These are phyloP conservation scores for Prosopis cineraria DNA, from an alignment of 306 rosid genomes.

Conservation along the genomic window DNA sequence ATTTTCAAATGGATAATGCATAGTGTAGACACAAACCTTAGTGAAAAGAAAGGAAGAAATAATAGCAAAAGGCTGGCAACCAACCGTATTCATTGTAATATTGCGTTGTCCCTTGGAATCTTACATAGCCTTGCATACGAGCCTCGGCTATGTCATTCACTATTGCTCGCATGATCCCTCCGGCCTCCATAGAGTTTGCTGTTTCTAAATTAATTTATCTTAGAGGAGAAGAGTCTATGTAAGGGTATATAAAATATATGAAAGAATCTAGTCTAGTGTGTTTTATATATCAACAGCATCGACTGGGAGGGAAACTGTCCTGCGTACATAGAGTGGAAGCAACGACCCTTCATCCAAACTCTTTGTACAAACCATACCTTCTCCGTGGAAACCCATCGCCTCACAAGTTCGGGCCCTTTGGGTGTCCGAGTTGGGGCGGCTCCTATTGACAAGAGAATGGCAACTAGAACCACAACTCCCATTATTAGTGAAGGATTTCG, in stretches of 20 bases:
- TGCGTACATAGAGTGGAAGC: slow-evolving; percentile 63
- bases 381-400: slow-evolving; percentile 49
- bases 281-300: slow-evolving; percentile 77
- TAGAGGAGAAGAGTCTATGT: slow-evolving; percentile 37
- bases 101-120: slow-evolving; percentile 3
- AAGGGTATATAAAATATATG: slow-evolving; percentile 43
- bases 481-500: slow-evolving; percentile 31
- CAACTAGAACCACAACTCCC: slow-evolving; percentile 25
- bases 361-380: slow-evolving; percentile 44
- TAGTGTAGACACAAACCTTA: no score
- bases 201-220: neutral
- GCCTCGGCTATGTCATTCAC: slow-evolving; percentile 34
- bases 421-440: slow-evolving; percentile 56
- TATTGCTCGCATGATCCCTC: neutral
- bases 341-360: slow-evolving; percentile 48
- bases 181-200: neutral
- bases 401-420: slow-evolving; percentile 52
- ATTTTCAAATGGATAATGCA: no score
- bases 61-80: neutral
- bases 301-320: slow-evolving; percentile 86
- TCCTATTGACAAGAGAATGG: slow-evolving; percentile 35
- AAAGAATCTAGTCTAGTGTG: slow-evolving; percentile 54
- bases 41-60: neutral
- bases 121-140: slow-evolving; percentile 14
- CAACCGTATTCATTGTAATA: neutral